phyloP scores from a whole-genome alignment of 352 stramenopile species.

The Pythium oligandrum region DNA sequence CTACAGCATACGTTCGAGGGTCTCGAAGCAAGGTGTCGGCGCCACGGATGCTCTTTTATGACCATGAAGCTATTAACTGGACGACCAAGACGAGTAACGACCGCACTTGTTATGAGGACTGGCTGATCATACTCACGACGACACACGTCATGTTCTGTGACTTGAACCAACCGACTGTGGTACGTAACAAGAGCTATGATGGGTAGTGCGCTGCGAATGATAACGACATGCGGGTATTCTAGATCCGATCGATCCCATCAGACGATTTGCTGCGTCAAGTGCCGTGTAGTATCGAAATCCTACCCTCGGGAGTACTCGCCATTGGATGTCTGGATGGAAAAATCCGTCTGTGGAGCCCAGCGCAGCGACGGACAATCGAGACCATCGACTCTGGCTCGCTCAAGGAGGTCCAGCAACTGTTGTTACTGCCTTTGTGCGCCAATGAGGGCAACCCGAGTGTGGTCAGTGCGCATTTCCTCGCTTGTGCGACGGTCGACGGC shows the following conservation, averaged over 20 bases:
- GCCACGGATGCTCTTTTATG: constrained; percentile 71
- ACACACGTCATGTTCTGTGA: constrained; percentile 70
- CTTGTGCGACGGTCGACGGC: constrained; percentile 51
- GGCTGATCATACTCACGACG: constrained; percentile 51
- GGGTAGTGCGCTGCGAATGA: neutral
- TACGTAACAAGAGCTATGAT: constrained; percentile 15
- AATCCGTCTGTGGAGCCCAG: constrained; percentile 64
- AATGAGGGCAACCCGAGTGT: constrained; percentile 5
- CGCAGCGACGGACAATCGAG: constrained; percentile 49
- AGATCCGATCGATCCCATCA: constrained; percentile 33
- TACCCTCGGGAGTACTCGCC: constrained; percentile 56
- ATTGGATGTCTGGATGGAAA: constrained; percentile 77
- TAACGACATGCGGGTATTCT: neutral
- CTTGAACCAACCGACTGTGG: constrained; percentile 53
- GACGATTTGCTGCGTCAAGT: constrained; percentile 62
- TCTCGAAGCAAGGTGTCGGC: constrained; percentile 31
- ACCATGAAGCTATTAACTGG: constrained; percentile 56
- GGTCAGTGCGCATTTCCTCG: constrained; percentile 31
- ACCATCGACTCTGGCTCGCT: constrained; percentile 56
- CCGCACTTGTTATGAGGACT: constrained; percentile 67
- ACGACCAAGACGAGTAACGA: constrained; percentile 30
- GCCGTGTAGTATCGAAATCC: constrained; percentile 51
- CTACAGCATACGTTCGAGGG: constrained; percentile 50
- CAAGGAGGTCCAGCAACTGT: constrained; percentile 64
- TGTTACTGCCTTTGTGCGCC: constrained; percentile 39